Evolutionary conservation across 108 stramenopile species (phyloP).

Genomic region (Poteriospumella lacustris): DNA sequence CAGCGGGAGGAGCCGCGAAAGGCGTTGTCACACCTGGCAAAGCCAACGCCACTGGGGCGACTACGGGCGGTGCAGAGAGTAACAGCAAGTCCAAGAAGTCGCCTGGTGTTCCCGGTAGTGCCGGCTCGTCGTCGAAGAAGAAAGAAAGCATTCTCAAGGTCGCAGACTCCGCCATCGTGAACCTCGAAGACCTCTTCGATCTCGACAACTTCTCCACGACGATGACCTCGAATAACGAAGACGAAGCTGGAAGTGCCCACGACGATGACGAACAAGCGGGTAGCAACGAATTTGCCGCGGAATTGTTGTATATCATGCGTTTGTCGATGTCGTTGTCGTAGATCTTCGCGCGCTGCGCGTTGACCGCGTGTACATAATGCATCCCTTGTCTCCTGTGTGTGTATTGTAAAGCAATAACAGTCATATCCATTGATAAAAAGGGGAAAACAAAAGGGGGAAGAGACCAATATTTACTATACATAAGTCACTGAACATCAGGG

Average conservation of each 20-base stretch:
- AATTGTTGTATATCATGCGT: constrained; percentile 25
- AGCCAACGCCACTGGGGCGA: neutral
- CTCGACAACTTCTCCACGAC: neutral
- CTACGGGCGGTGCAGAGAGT: neutral
- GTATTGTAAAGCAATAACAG: no score
- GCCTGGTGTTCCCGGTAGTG: neutral
- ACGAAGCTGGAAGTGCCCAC: neutral
- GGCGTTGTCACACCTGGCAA: neutral
- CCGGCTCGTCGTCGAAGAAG: neutral
- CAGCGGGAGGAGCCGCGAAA: neutral
- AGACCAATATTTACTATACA: no score
- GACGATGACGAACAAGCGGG: neutral
- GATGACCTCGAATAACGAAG: neutral
- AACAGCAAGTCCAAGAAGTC: neutral
- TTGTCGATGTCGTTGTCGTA: neutral
- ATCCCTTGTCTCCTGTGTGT: no score
- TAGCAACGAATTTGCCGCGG: constrained; percentile 24
- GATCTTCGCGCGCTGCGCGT: no score
- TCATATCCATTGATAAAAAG: no score
- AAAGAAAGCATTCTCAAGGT: neutral
- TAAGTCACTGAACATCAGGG: no score
- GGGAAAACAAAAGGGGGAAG: no score
- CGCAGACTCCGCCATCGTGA: neutral
- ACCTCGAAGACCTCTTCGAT: neutral
- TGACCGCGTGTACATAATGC: no score